Percentiles rank a stretch among this genome's conserved stretches.
phyloP scores from a whole-genome alignment of 352 stramenopile genomes.

The Pythium oligandrum region DNA sequence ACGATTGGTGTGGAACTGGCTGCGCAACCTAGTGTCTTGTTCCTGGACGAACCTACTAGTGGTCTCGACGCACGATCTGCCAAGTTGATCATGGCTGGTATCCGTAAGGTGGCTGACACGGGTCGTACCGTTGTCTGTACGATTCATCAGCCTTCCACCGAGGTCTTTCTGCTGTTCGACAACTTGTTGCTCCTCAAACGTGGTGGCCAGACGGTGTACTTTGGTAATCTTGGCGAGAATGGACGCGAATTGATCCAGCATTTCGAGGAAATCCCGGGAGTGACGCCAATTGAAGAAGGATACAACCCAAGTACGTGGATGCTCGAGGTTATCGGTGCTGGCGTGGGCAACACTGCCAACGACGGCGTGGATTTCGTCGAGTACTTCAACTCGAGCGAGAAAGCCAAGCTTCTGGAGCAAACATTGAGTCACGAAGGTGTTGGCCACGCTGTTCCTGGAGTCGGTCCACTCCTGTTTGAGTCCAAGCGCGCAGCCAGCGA shows the following conservation, averaged over 20 bases:
- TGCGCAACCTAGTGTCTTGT: conserved; percentile 60
- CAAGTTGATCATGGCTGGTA: conserved; percentile 73
- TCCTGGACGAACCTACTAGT: no score
- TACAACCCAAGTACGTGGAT: conserved; percentile 90
- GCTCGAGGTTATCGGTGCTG: no score
- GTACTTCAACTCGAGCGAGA: conserved; percentile 24
- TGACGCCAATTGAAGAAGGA: conserved; percentile 32
- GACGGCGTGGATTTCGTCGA: no score
- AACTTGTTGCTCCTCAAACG: no score
- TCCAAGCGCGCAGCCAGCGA: conserved; percentile 28
- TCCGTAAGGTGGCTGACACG: no score
- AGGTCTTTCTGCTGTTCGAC: no score
- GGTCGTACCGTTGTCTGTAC: no score
- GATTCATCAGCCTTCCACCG: no score
- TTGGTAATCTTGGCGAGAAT: no score
- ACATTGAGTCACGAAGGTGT: no score
- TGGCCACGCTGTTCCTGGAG: conserved; percentile 5
- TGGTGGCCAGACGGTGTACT: no score
- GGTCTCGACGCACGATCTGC: conserved; percentile 48
- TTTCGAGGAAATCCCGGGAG: conserved; percentile 64
- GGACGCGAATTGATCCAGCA: conserved; percentile 50
- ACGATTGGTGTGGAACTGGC: conserved; percentile 89
- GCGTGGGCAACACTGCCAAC: conserved; percentile 33
- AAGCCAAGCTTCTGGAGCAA: conserved; percentile 18
- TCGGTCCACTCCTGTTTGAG: conserved; percentile 22